Evolutionary conservation across 129 eudicot genomes (phyloP).

Genomic region (Apium graveolens): DNA sequence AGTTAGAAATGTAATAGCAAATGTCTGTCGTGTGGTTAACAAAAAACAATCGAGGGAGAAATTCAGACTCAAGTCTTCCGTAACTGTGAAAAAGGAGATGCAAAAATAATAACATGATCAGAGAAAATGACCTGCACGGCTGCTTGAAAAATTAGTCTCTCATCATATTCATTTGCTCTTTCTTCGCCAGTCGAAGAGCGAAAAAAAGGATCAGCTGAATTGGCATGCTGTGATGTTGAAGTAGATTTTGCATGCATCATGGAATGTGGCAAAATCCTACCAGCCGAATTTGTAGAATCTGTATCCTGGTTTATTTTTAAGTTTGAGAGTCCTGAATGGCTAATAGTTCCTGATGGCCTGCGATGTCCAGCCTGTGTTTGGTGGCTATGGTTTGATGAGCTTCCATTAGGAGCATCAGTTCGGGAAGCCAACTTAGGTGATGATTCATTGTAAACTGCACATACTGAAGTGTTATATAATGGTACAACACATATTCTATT

Average conservation of each 20-base stretch:
- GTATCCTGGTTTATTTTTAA: background rate
- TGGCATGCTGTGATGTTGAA: constrained; percentile 26
- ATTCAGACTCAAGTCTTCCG: background rate
- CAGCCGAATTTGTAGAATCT: constrained; percentile 8
- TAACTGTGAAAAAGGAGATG: background rate
- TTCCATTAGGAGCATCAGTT: constrained; percentile 27
- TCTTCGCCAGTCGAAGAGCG: constrained; percentile 46
- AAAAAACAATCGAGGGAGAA: background rate
- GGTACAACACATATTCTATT: background rate
- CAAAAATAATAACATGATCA: background rate
- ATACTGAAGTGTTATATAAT: background rate
- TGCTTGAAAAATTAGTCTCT: constrained; percentile 58
- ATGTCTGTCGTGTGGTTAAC: background rate
- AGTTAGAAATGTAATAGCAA: background rate
- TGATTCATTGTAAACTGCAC: constrained; percentile 10
- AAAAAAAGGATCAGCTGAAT: constrained; percentile 33
- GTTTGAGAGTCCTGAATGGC: background rate
- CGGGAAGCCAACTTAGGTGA: background rate
- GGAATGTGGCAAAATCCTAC: constrained; percentile 36
- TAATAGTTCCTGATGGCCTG: constrained; percentile 13
- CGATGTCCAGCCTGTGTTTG: constrained; percentile 20
- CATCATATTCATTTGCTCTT: constrained; percentile 39
- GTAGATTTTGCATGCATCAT: constrained; percentile 21
- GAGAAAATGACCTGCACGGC: constrained; percentile 55
- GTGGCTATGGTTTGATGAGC: constrained; percentile 22